Evolutionary conservation across 176 grass and related monocot genomes (phyloP).

Genomic region (Carex littledalei): DNA sequence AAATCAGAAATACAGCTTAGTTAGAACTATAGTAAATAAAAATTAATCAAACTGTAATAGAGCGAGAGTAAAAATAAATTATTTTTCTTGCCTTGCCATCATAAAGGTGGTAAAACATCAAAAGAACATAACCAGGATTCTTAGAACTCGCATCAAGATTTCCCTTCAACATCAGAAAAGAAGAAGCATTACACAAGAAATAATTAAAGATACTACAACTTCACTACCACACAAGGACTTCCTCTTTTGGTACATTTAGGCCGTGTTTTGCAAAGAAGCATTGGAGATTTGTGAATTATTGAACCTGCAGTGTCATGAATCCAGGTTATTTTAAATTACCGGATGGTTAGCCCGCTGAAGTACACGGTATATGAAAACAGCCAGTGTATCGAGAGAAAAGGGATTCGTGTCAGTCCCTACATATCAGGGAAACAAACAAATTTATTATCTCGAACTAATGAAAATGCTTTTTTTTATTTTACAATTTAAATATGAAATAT

Average conservation of each 20-base stretch:
- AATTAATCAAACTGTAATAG: conserved; percentile 7
- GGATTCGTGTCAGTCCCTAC: conserved; percentile 88
- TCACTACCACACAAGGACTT: not conserved
- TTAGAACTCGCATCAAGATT: conserved; percentile 82
- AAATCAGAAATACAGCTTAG: conserved; percentile 2
- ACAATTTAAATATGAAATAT: conserved; percentile 14
- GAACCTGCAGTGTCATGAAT: not conserved
- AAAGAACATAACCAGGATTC: conserved; percentile 77
- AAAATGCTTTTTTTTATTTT: not conserved
- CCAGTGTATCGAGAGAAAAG: conserved; percentile 87
- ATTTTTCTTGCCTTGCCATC: conserved; percentile 76
- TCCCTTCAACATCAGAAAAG: conserved; percentile 53
- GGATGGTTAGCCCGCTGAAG: conserved; percentile 92
- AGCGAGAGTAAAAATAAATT: not conserved
- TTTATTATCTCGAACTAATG: conserved; percentile 1
- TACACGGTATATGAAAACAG: conserved; percentile 87
- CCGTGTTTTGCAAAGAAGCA: too few species aligned
- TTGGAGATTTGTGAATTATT: not conserved
- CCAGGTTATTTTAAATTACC: conserved; percentile 25
- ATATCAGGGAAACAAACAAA: conserved; percentile 24
- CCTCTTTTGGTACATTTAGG: too few species aligned
- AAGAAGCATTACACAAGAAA: conserved; percentile 20
- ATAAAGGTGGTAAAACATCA: conserved; percentile 98
- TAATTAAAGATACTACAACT: not conserved
- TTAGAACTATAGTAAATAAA: conserved; percentile 22